These are phyloP conservation scores for Microascus cirrosus DNA, from an alignment of 2,329 filamentous ascomycete species.

Conservation along the genomic window DNA sequence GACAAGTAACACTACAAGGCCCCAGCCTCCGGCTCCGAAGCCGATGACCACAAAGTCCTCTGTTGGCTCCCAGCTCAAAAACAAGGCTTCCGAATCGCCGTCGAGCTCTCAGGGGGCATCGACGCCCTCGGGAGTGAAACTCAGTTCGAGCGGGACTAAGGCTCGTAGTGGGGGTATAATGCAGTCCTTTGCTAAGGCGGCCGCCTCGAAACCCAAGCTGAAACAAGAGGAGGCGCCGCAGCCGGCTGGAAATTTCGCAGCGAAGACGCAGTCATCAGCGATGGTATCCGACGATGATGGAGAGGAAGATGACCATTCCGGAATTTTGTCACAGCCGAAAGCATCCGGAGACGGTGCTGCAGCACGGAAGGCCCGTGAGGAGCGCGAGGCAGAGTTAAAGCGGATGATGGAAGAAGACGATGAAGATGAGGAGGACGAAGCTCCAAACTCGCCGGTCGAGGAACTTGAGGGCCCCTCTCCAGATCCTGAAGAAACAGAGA, in stretches of 20 bases:
- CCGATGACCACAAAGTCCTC: background rate
- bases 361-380: slow-evolving; percentile 17
- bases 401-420: slow-evolving; percentile 43
- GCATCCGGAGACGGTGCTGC: slow-evolving; percentile 14
- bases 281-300: slow-evolving; percentile 13
- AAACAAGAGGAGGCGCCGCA: slow-evolving; percentile 9
- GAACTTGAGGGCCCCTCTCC: background rate
- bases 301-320: slow-evolving; percentile 1
- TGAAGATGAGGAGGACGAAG: slow-evolving; percentile 36
- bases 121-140: slow-evolving; percentile 10
- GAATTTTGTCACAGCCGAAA: slow-evolving; percentile 13
- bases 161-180: slow-evolving; percentile 52
- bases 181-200: slow-evolving; percentile 64
- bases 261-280: background rate
- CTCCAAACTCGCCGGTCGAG: slow-evolving; percentile 9
- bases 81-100: slow-evolving; percentile 8
- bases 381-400: slow-evolving; percentile 25
- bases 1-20: background rate
- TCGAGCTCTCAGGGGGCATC: slow-evolving; percentile 8
- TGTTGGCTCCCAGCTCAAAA: background rate
- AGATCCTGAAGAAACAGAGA: background rate
- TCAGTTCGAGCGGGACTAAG: slow-evolving; percentile 38
- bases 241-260: background rate
- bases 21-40: background rate
- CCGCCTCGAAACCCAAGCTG: slow-evolving; percentile 35